A percentile compares a stretch with the other conserved stretches of the same genome.
Conservation (phyloP, 352 stramenopile species). For the Blastocystis sp. region DNA sequence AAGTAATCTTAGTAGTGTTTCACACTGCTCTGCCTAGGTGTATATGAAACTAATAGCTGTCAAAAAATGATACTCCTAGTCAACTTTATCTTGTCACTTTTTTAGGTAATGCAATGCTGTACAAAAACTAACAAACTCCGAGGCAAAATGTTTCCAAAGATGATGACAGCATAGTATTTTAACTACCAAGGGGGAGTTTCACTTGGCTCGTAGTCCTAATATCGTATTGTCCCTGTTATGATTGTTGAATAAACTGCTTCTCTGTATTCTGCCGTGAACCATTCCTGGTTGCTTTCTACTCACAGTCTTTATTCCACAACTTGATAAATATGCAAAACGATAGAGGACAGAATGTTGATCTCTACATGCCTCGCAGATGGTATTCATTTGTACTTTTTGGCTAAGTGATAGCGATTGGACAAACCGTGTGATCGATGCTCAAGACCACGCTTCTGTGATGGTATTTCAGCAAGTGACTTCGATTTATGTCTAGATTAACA, state of each 20-base stretch:
- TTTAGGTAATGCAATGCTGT: too few relatives aligned
- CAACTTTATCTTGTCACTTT: too few relatives aligned
- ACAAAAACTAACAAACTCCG: too few relatives aligned
- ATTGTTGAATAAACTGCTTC: neutral
- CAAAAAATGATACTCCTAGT: too few relatives aligned
- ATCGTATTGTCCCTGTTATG: neutral
- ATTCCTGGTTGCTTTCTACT: neutral
- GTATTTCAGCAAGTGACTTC: neutral
- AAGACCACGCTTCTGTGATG: slow-evolving; percentile 53
- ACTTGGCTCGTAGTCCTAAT: neutral
- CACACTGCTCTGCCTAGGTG: too few relatives aligned
- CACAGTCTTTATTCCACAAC: slow-evolving; percentile 30
- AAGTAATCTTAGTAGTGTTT: too few relatives aligned
- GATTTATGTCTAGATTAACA: slow-evolving; percentile 35
- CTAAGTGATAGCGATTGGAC: slow-evolving; percentile 38
- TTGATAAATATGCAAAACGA: slow-evolving; percentile 49
- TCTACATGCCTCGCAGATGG: slow-evolving; percentile 60
- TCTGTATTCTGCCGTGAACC: slow-evolving; percentile 18
- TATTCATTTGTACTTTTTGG: neutral
- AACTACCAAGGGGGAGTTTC: neutral
- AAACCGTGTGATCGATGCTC: slow-evolving; percentile 37
- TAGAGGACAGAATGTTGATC: slow-evolving; percentile 44
- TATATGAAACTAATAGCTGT: too few relatives aligned
- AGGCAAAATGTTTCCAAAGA: too few relatives aligned
- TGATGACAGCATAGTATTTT: too few relatives aligned